phyloP scores from a whole-genome alignment of 2,329 filamentous ascomycete genomes.

The Talaromyces marneffei region DNA sequence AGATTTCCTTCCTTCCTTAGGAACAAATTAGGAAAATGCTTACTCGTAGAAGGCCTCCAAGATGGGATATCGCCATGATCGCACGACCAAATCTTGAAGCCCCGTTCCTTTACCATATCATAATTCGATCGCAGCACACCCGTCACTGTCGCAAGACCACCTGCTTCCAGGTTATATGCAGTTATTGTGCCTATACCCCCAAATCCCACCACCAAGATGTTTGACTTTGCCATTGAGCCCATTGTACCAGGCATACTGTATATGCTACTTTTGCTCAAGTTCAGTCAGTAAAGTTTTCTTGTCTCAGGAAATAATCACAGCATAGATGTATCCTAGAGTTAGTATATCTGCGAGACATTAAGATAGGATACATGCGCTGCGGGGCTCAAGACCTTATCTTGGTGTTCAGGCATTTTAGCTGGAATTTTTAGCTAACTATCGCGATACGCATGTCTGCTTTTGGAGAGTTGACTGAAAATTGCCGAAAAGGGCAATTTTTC shows the following conservation, averaged over 20 bases:
- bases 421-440: no score
- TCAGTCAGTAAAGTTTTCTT: no score
- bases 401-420: no score
- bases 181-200: slow-evolving; percentile 56
- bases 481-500: neutral
- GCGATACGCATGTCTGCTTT: no score
- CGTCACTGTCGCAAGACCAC: slow-evolving; percentile 49
- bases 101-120: slow-evolving; percentile 41
- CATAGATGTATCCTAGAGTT: no score
- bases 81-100: slow-evolving; percentile 52
- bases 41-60: slow-evolving; percentile 43
- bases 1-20: no score
- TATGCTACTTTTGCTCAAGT: no score
- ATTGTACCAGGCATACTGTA: no score
- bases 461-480: neutral
- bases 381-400: no score
- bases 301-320: no score
- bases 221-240: slow-evolving; percentile 17
- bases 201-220: slow-evolving; percentile 50
- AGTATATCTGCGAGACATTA: no score
- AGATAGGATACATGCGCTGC: no score
- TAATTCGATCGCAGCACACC: slow-evolving; percentile 55
- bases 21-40: slow-evolving; percentile 8
- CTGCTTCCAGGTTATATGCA: slow-evolving; percentile 50
- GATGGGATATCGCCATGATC: slow-evolving; percentile 44